Evolutionary conservation across 2,329 filamentous ascomycete species (phyloP).

Genomic region (Ceratocystis huliohia): DNA sequence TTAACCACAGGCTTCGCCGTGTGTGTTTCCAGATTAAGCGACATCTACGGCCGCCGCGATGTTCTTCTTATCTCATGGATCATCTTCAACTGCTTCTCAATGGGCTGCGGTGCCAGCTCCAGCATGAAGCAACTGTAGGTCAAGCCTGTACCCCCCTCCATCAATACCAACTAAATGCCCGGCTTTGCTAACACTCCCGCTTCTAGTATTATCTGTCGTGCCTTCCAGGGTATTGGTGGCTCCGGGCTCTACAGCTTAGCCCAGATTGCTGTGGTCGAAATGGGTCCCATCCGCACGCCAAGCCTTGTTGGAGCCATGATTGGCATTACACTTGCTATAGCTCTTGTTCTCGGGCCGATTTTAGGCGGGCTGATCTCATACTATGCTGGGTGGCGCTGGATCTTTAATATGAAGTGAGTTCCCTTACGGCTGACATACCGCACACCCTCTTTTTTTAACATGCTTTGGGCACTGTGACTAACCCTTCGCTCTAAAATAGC

Average conservation of each 20-base stretch:
- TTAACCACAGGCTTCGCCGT: slow-evolving; percentile 38
- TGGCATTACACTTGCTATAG: slow-evolving; percentile 42
- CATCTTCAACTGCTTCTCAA: slow-evolving; percentile 42
- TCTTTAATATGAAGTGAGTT: slow-evolving; percentile 49
- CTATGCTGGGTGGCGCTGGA: slow-evolving; percentile 43
- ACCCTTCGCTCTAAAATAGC: slow-evolving; percentile 25
- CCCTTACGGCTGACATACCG: neutral
- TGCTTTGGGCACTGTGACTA: slow-evolving; percentile 2
- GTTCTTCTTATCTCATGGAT: slow-evolving; percentile 40
- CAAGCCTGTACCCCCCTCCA: neutral
- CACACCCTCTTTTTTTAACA: slow-evolving; percentile 12
- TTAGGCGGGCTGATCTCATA: slow-evolving; percentile 44
- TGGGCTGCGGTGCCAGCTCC: slow-evolving; percentile 39
- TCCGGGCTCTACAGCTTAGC: slow-evolving; percentile 49
- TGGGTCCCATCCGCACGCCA: slow-evolving; percentile 41
- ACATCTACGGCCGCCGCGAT: slow-evolving; percentile 44
- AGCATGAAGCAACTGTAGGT: slow-evolving; percentile 41
- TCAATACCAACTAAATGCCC: too few species aligned
- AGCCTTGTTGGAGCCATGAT: slow-evolving; percentile 43
- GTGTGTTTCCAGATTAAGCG: slow-evolving; percentile 45
- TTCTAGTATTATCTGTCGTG: slow-evolving; percentile 43
- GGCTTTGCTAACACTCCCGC: neutral
- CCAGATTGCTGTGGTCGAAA: slow-evolving; percentile 44
- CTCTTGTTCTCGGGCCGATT: slow-evolving; percentile 46
- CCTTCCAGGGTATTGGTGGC: slow-evolving; percentile 48